These are phyloP conservation scores for Pichia sp. DNA, from an alignment of 1,139 yeast genomes.

Conservation along the genomic window DNA sequence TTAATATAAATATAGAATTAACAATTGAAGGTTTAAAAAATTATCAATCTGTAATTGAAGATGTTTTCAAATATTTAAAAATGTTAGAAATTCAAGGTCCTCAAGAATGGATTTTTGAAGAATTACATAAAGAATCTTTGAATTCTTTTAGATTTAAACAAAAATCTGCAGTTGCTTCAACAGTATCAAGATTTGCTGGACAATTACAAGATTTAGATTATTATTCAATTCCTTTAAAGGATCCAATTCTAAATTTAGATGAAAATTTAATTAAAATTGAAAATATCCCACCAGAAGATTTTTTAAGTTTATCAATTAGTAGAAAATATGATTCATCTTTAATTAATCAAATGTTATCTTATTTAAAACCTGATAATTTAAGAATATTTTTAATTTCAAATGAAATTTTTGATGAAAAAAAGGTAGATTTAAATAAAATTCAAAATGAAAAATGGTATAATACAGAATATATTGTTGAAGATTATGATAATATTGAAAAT, in stretches of 20 bases:
- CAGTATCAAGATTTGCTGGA: slow-evolving; percentile 47
- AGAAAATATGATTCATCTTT: slow-evolving; percentile 52
- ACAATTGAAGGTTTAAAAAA: slow-evolving; percentile 65
- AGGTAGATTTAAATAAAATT: slow-evolving; percentile 27
- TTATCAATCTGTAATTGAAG: slow-evolving; percentile 53
- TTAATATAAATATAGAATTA: slow-evolving; percentile 64
- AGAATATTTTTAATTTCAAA: slow-evolving; percentile 55
- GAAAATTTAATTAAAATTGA: slow-evolving; percentile 14
- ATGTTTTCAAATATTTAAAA: slow-evolving; percentile 66
- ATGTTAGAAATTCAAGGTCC: slow-evolving; percentile 52
- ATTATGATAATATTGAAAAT: slow-evolving; percentile 38
- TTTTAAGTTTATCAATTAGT: slow-evolving; percentile 49
- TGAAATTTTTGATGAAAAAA: slow-evolving; percentile 29
- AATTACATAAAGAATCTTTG: slow-evolving; percentile 40
- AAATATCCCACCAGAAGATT: slow-evolving; percentile 54
- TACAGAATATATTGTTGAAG: slow-evolving; percentile 58
- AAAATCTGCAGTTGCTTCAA: slow-evolving; percentile 42
- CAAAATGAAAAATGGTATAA: slow-evolving; percentile 79
- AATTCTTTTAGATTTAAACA: slow-evolving; percentile 48
- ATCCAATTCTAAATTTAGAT: slow-evolving; percentile 41
- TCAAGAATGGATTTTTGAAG: slow-evolving; percentile 50
- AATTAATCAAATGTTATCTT: slow-evolving; percentile 45
- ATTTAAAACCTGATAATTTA: slow-evolving; percentile 53
- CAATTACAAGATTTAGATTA: slow-evolving; percentile 35
- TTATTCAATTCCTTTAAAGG: slow-evolving; percentile 48